phyloP scores from a whole-genome alignment of 768 basidiomycete genomes.

The Mycena indigotica region DNA sequence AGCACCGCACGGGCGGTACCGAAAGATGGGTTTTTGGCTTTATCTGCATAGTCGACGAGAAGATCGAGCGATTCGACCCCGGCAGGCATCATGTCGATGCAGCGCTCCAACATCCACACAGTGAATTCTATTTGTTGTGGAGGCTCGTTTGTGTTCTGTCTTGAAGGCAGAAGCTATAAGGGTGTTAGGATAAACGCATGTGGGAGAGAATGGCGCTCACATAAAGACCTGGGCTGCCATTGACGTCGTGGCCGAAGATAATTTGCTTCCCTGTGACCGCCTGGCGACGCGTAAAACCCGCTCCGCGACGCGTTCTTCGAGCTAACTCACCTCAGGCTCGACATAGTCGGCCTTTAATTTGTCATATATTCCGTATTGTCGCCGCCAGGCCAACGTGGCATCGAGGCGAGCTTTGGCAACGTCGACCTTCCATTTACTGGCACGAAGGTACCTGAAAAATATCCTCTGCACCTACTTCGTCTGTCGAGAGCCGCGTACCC shows the following conservation, averaged over 20 bases:
- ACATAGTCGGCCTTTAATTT: constrained; percentile 60
- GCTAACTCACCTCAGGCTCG: constrained; percentile 65
- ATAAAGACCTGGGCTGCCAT: constrained; percentile 68
- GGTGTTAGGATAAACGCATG: background rate
- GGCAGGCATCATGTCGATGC: constrained; percentile 75
- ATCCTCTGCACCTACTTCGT: background rate
- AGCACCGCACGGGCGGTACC: constrained; percentile 50
- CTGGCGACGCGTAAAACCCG: constrained; percentile 36
- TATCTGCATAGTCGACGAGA: constrained; percentile 78
- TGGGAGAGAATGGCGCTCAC: constrained; percentile 52
- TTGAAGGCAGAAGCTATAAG: constrained; percentile 1
- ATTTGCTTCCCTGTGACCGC: constrained; percentile 83
- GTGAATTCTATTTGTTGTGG: constrained; percentile 70
- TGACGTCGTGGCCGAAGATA: constrained; percentile 72
- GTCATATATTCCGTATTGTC: constrained; percentile 76
- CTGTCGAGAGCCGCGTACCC: no score
- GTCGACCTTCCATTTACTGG: constrained; percentile 71
- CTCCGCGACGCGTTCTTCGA: background rate
- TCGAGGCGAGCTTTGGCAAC: constrained; percentile 67
- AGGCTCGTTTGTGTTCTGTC: constrained; percentile 77
- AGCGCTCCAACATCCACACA: constrained; percentile 78
- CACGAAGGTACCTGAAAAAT: constrained; percentile 66
- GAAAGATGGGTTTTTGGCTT: constrained; percentile 58
- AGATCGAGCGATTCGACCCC: constrained; percentile 79
- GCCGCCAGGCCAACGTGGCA: constrained; percentile 74